Conservation (phyloP, 2,329 filamentous ascomycete genomes). For the Penicillium aurantiogriseum region DNA sequence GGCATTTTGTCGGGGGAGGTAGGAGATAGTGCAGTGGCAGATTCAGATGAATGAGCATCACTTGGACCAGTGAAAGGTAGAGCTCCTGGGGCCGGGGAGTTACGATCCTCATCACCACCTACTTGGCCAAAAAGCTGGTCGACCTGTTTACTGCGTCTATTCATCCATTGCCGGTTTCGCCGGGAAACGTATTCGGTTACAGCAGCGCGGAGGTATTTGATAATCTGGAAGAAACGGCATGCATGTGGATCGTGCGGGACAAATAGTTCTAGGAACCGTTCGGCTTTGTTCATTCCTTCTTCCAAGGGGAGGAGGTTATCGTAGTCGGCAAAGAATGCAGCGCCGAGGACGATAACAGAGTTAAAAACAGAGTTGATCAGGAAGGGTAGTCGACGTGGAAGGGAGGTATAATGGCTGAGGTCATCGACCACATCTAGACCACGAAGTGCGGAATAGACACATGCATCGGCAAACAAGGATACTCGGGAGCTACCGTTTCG, state of each 20-base stretch:
- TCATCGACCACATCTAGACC: slow-evolving; percentile 42
- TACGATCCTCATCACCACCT: slow-evolving; percentile 18
- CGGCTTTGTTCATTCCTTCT: slow-evolving; percentile 36
- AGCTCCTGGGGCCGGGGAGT: slow-evolving; percentile 4
- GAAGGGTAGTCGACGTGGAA: slow-evolving; percentile 47
- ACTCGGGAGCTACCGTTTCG: slow-evolving; percentile 31
- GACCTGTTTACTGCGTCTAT: slow-evolving; percentile 40
- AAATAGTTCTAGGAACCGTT: slow-evolving; percentile 35
- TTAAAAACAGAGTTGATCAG: slow-evolving; percentile 50
- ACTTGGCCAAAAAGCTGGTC: slow-evolving; percentile 45
- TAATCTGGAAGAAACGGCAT: slow-evolving; percentile 38
- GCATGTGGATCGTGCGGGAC: slow-evolving; percentile 39
- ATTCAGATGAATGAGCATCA: slow-evolving; percentile 5
- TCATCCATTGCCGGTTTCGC: slow-evolving; percentile 42
- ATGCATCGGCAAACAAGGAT: slow-evolving; percentile 39
- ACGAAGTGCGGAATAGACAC: slow-evolving; percentile 46
- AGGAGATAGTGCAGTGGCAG: slow-evolving; percentile 23
- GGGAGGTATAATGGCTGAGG: slow-evolving; percentile 32
- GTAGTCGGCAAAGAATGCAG: slow-evolving; percentile 48
- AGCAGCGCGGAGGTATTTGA: slow-evolving; percentile 41
- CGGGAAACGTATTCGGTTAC: slow-evolving; percentile 39
- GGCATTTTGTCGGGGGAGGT: slow-evolving; percentile 23
- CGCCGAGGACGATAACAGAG: slow-evolving; percentile 46
- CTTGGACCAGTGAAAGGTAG: slow-evolving; percentile 4
- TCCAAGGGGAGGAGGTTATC: slow-evolving; percentile 39